A percentile compares a stretch with the other conserved stretches of the same genome.
Evolutionary conservation across 2,329 filamentous ascomycete genomes (phyloP).

Genomic region (Hypoxylon sp.): DNA sequence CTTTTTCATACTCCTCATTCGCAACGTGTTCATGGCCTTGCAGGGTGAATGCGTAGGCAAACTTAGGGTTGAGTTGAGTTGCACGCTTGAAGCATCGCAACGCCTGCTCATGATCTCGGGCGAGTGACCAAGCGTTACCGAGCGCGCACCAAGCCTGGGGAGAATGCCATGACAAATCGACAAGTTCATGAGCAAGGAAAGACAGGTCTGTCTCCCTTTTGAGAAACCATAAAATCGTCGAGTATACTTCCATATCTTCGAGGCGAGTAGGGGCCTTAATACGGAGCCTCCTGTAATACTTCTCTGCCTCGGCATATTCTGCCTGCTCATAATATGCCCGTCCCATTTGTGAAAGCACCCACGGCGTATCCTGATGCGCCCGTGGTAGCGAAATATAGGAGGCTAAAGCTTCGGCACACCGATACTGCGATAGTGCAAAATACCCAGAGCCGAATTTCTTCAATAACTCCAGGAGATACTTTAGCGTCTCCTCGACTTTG

Average conservation of each 20-base stretch:
- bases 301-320: conserved; percentile 87
- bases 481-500: conserved; percentile 82
- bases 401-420: conserved; percentile 82
- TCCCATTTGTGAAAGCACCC: conserved; percentile 92
- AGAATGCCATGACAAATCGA: conserved; percentile 88
- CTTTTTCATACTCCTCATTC: conserved; percentile 98
- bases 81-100: conserved; percentile 94
- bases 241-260: conserved; percentile 98
- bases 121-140: conserved; percentile 94
- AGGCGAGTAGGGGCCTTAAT: conserved; percentile 84
- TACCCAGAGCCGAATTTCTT: conserved; percentile 87
- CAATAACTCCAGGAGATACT: conserved; percentile 83
- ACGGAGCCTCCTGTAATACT: conserved; percentile 84
- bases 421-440: conserved; percentile 82
- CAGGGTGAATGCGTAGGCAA: conserved; percentile 95
- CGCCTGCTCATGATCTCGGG: conserved; percentile 94
- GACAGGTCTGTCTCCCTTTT: conserved; percentile 93
- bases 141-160: conserved; percentile 97
- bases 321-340: conserved; percentile 93
- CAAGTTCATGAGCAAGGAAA: conserved; percentile 90
- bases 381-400: conserved; percentile 79
- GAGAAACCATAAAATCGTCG: conserved; percentile 98
- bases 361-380: conserved; percentile 88
- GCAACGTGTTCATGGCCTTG: conserved; percentile 96
- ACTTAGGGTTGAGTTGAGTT: conserved; percentile 88